Evolutionary conservation across 2,329 filamentous ascomycete genomes (phyloP).

Genomic region (Fusarium algeriense): DNA sequence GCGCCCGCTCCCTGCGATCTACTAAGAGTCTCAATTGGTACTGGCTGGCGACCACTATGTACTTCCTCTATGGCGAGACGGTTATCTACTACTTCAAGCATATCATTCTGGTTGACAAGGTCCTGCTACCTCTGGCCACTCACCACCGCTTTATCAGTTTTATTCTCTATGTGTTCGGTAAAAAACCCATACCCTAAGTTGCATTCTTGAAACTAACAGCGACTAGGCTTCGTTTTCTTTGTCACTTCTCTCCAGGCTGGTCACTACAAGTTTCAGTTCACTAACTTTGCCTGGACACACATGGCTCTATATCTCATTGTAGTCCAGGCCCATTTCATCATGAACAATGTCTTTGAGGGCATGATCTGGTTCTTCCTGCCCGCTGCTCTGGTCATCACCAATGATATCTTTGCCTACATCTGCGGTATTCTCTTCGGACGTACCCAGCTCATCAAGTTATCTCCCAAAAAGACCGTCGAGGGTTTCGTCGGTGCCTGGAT

Average conservation of each 20-base stretch:
- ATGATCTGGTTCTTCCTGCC: slow-evolving; percentile 99
- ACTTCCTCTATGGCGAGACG: slow-evolving; percentile 98
- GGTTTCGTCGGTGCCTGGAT: slow-evolving; percentile 97
- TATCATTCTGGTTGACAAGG: slow-evolving; percentile 93
- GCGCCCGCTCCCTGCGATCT: slow-evolving; percentile 89
- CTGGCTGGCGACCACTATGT: slow-evolving; percentile 98
- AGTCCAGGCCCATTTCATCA: slow-evolving; percentile 97
- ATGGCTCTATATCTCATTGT: slow-evolving; percentile 99
- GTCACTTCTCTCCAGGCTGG: slow-evolving; percentile 94
- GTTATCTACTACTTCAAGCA: slow-evolving; percentile 99
- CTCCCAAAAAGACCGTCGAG: slow-evolving; percentile 98
- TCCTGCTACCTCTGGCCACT: slow-evolving; percentile 91
- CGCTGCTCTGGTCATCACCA: slow-evolving; percentile 94
- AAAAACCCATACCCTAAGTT: slow-evolving; percentile 44
- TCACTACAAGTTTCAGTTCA: slow-evolving; percentile 98
- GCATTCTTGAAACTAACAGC: slow-evolving; percentile 29
- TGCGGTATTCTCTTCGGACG: slow-evolving; percentile 97
- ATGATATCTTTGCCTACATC: slow-evolving; percentile 98
- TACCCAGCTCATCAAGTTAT: slow-evolving; percentile 97
- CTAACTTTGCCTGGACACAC: slow-evolving; percentile 99
- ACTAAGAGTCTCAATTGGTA: slow-evolving; percentile 99
- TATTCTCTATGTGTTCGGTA: slow-evolving; percentile 96
- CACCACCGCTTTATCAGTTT: slow-evolving; percentile 99
- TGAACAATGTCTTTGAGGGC: slow-evolving; percentile 99
- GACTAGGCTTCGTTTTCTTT: slow-evolving; percentile 94